These are phyloP conservation scores for Paraglomus occultum DNA, from an alignment of 192 early-diverging fungal genomes.

Conservation along the genomic window DNA sequence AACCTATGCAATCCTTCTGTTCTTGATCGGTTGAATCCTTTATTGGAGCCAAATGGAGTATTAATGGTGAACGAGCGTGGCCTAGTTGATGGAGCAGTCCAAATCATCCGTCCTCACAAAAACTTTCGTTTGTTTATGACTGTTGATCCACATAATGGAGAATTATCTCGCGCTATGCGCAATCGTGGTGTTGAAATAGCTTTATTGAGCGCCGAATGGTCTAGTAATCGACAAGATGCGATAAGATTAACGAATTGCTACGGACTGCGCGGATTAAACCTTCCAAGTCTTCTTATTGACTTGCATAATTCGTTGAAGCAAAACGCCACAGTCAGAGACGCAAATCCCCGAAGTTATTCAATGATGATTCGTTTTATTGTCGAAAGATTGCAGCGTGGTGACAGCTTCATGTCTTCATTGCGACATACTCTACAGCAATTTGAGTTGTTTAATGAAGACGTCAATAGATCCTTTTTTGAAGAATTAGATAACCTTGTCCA, in stretches of 20 bases:
- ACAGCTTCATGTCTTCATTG: constrained; percentile 40
- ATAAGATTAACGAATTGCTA: constrained; percentile 47
- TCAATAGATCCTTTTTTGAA: too few species aligned
- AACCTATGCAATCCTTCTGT: constrained; percentile 95
- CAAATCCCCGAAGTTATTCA: constrained; percentile 46
- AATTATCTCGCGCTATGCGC: constrained; percentile 95
- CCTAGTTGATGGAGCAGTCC: constrained; percentile 75
- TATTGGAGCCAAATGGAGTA: constrained; percentile 87
- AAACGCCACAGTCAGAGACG: constrained; percentile 30
- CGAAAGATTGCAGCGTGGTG: constrained; percentile 54
- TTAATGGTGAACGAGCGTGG: constrained; percentile 90
- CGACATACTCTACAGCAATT: constrained; percentile 46
- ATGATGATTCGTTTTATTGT: constrained; percentile 43
- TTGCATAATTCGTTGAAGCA: constrained; percentile 42
- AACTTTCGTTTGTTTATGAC: constrained; percentile 97
- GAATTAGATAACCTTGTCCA: background rate
- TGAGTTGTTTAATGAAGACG: constrained; percentile 36
- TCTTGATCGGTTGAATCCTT: constrained; percentile 90
- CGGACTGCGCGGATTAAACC: constrained; percentile 43
- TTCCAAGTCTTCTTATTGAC: constrained; percentile 39
- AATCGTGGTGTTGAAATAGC: constrained; percentile 96
- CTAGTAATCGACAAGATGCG: constrained; percentile 46
- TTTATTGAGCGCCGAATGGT: constrained; percentile 55
- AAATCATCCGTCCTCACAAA: constrained; percentile 75
- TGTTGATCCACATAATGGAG: constrained; percentile 87